Percentiles rank a stretch among this genome's conserved stretches.
Conservation (phyloP, 2,329 filamentous ascomycete genomes). For the Aspergillus texensis region DNA sequence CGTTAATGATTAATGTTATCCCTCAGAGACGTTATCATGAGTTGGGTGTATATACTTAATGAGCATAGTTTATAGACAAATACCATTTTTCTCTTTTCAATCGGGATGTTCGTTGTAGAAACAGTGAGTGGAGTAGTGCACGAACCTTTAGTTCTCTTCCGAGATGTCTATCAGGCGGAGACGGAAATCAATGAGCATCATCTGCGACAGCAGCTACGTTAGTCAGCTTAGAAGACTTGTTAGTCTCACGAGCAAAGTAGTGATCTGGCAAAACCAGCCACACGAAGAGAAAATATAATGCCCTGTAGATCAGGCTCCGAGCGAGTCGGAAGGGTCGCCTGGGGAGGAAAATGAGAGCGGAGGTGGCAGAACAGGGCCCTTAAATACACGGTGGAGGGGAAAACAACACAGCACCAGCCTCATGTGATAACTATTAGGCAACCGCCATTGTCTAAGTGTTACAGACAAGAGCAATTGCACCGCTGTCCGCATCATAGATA, state of each 20-base stretch:
- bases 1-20: background rate
- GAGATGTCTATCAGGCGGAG: background rate
- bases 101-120: background rate
- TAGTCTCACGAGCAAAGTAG: background rate
- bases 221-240: background rate
- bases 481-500: background rate
- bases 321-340: background rate
- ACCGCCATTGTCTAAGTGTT: background rate
- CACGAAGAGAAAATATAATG: background rate
- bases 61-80: conserved; percentile 14
- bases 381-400: background rate
- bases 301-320: background rate
- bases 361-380: background rate
- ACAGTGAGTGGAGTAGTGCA: background rate
- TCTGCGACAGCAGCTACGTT: background rate
- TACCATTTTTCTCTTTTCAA: background rate
- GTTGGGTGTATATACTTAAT: conserved; percentile 13
- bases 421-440: conserved; percentile 1
- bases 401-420: background rate
- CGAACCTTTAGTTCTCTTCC: background rate
- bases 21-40: background rate
- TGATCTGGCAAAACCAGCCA: background rate
- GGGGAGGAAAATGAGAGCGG: background rate
- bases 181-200: background rate
- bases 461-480: background rate